These are phyloP conservation scores for Amorphotheca resinae DNA, from an alignment of 495 filamentous ascomycete genomes.

Conservation along the genomic window DNA sequence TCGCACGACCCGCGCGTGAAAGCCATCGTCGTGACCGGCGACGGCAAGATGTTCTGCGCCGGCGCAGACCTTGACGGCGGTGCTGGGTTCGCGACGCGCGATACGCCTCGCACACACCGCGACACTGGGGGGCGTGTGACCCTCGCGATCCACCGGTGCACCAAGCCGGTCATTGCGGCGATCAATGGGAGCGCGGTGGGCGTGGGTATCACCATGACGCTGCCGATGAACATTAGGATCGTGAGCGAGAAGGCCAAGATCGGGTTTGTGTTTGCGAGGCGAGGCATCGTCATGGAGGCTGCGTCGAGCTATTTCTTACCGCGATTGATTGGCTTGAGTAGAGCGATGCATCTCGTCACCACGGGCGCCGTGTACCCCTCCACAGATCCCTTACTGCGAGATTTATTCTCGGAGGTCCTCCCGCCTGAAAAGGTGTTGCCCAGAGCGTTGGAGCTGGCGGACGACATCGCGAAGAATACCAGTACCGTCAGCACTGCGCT, in stretches of 20 bases:
- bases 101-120: slow-evolving; percentile 17
- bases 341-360: slow-evolving; percentile 44
- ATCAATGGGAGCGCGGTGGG: slow-evolving; percentile 55
- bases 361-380: slow-evolving; percentile 33
- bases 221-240: slow-evolving; percentile 47
- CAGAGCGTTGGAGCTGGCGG: slow-evolving; percentile 43
- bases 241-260: slow-evolving; percentile 42
- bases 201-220: slow-evolving; percentile 55
- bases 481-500: slow-evolving; percentile 39
- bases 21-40: slow-evolving; percentile 44
- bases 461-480: slow-evolving; percentile 46
- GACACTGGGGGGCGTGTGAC: slow-evolving; percentile 42
- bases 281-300: slow-evolving; percentile 51
- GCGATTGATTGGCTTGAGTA: slow-evolving; percentile 42
- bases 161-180: slow-evolving; percentile 52
- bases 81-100: slow-evolving; percentile 19
- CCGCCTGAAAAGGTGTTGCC: slow-evolving; percentile 38
- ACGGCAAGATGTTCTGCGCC: slow-evolving; percentile 47
- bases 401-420: slow-evolving; percentile 44
- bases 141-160: slow-evolving; percentile 47
- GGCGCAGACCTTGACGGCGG: slow-evolving; percentile 53
- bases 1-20: slow-evolving; percentile 45
- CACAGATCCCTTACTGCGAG: slow-evolving; percentile 30
- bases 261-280: slow-evolving; percentile 52
- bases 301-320: slow-evolving; percentile 52